Base-by-base conservation (phyloP, 345 rosid genomes). In the Gossypium ekmanianum region DNA sequence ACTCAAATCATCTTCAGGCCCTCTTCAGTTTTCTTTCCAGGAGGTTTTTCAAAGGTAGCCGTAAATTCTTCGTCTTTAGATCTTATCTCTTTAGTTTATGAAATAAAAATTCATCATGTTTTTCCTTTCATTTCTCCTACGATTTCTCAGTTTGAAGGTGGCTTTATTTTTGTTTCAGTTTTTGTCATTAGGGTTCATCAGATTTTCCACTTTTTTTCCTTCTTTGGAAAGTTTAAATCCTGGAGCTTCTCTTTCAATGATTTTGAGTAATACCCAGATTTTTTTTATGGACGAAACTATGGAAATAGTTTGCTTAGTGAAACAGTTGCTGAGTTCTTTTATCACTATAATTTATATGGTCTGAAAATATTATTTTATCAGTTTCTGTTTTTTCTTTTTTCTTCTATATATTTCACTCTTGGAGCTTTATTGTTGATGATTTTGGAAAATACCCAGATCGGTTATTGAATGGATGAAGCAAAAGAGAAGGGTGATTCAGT, bases 11-110 rank as follows among this genome's bases (percentile, higher is more conserved):
- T 64, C 78, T 17, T 4, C 64, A 12, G 27, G 17, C 39, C 52
- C 73, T 39, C 8, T 57, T 67, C 47, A 2, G 1, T 52, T 7
- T 43, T 11, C 58, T 12, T 66, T 12, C 65, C 64, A 26, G 75
- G 69, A 82, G 85, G 81, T 85, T 84, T 72, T 61, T 17, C 72
- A 34, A 62, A 83, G 88, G 88, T 85, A 79, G 67, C 50, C 72
- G 10, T 47, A 48, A 24, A 52, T 61, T 78, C 77, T 79, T 18
- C 14, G 48, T 7, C 74, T 24, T 68, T 69, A 4, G 7, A 7
- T 20, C n/a, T 64, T 27, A 2, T 52, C 13, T 76, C 11, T 54
- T 3, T 47, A 9, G 12, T 52, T 79, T 14, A 29, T 13, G 14
- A n/a, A 11, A 2, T 48, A 54, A 77, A 65, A 48, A 54, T 69